Base-by-base conservation (phyloP, 2,329 filamentous ascomycete species). In the Sordariomycetes sp. region DNA sequence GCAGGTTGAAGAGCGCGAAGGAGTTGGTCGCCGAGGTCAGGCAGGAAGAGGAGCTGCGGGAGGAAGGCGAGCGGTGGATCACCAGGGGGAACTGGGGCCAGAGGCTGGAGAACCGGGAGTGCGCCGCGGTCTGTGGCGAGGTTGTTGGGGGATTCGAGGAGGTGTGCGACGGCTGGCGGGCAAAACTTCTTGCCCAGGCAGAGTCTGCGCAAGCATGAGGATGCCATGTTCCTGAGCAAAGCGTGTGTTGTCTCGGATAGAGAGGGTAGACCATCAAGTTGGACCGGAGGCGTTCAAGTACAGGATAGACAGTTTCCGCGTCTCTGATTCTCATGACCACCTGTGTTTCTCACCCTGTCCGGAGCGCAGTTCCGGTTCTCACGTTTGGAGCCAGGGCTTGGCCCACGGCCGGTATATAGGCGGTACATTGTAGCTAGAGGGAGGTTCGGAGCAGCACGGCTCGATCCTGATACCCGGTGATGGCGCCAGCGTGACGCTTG, bases 111-210 rank as follows among this genome's bases (percentile, higher is more conserved):
- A 85, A 84, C 58, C 81, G 93, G 58, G 91, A 96, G 70, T 95
- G 91, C 61, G 90, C 89, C 8, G 80, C 79, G 24, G 88, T 93
- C 16, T 97, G 94, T 71, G 80, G 86, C 4, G 90, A 95, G 61
- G 92, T 99, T 1, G 86, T 97, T 37, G 87, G 87, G 53, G 94
- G 94, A 0, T 97, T 99, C 67, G 93, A 97, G 71, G 87, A 91
- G 68, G 86, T 93, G 1, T 97, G 91, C 72, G 87, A 92, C 59
- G 82, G 83, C 59, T 94, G 92, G 88, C 83, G 92, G 68, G 84
- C 86, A 67, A 82, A 88, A 64, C 73, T 96, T 54, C 79, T 91
- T 60, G 85, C 81, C 16, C 80, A 85, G 67, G 81, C 79, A n/a
- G 80, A 81, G 62, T 71, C 77, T 28, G 68, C 71, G 2, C 72